phyloP scores from a whole-genome alignment of 257 asterid species.

The Leonotis leonurus region DNA sequence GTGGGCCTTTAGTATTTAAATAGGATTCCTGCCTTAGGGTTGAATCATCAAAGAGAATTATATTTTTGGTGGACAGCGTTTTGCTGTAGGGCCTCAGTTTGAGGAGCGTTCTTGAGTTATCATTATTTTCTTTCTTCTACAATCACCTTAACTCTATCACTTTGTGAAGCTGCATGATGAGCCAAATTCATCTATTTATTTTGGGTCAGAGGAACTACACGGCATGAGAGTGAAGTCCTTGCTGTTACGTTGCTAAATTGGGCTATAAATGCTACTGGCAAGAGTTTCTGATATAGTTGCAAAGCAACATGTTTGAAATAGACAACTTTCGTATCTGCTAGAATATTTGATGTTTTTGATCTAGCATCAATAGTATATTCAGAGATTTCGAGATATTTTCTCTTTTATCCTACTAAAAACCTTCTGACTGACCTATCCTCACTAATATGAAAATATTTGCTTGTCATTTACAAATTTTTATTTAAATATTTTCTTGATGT shows the following conservation, averaged over 20 bases:
- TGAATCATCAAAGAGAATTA: too few species aligned
- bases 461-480: not conserved
- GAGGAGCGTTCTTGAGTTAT: too few species aligned
- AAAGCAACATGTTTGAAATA: not conserved
- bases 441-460: not conserved
- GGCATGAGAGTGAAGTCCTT: not conserved
- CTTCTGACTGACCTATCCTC: not conserved
- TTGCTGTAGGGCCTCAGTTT: too few species aligned
- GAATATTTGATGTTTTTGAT: not conserved
- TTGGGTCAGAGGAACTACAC: not conserved
- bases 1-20: too few species aligned
- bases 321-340: conserved; percentile 5
- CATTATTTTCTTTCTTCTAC: too few species aligned
- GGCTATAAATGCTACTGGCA: conserved; percentile 7
- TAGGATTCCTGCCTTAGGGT: too few species aligned
- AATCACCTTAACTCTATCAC: not conserved
- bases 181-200: not conserved
- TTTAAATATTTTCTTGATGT: not conserved
- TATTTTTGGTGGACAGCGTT: too few species aligned
- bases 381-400: not conserved
- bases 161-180: not conserved
- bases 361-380: not conserved
- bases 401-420: not conserved
- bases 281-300: not conserved
- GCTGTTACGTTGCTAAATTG: not conserved